Evolutionary conservation across 108 stramenopile species (phyloP).

Genomic region (Discostella pseudostelligera): DNA sequence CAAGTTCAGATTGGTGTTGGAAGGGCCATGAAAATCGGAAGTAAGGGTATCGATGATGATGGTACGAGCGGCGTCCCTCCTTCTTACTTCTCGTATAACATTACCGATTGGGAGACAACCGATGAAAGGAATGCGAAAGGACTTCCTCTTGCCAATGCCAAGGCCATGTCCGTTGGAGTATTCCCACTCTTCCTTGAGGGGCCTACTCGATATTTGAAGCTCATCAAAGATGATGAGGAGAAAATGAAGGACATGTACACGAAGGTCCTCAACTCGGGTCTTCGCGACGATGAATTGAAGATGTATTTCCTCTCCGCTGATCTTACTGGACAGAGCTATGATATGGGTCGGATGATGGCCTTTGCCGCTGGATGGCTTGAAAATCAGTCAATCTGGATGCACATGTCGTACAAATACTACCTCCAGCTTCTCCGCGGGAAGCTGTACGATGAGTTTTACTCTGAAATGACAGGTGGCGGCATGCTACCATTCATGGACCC

Average conservation of each 20-base stretch:
- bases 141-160: conserved; percentile 77
- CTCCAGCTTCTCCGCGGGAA: conserved; percentile 92
- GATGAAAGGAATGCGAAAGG: conserved; percentile 57
- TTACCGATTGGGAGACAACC: conserved; percentile 71
- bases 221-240: conserved; percentile 72
- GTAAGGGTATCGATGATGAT: conserved; percentile 79
- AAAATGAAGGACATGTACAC: conserved; percentile 80
- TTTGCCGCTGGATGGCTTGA: conserved; percentile 96
- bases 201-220: conserved; percentile 95
- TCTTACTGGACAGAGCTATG: conserved; percentile 87
- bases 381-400: conserved; percentile 96
- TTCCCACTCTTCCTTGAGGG: conserved; percentile 95
- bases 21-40: conserved; percentile 80
- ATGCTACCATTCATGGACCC: conserved; percentile 95
- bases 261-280: conserved; percentile 74
- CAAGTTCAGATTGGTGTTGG: conserved; percentile 80
- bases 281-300: conserved; percentile 82
- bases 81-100: conserved; percentile 84
- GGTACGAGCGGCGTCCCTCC: conserved; percentile 85
- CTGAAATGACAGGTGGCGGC: conserved; percentile 78
- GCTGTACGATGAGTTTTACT: conserved; percentile 91
- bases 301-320: conserved; percentile 92
- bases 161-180: conserved; percentile 77
- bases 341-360: conserved; percentile 96
- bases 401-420: conserved; percentile 98